phyloP scores from a whole-genome alignment of 805 yeast species.

The Pichia kluyveri region DNA sequence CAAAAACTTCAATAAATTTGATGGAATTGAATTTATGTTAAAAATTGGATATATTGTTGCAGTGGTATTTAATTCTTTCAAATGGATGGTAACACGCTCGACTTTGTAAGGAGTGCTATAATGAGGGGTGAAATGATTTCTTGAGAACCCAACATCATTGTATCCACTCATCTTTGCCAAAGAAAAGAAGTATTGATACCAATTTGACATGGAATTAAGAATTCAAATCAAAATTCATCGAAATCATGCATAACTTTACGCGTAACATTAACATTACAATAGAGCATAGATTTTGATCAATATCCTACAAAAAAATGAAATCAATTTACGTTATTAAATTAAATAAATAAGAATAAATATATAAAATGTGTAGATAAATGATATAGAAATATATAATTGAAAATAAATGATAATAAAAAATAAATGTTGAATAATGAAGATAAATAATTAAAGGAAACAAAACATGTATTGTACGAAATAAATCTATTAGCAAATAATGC shows the following conservation, averaged over 20 bases:
- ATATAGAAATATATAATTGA: not conserved
- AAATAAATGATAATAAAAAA: not conserved
- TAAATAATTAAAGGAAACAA: not conserved
- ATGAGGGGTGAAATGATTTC: conserved; percentile 25
- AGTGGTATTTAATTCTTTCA: conserved; percentile 83
- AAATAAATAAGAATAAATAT: not conserved
- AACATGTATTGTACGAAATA: not conserved
- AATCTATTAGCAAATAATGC: not conserved
- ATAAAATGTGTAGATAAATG: not conserved
- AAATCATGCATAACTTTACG: too few species aligned
- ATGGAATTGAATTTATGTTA: conserved; percentile 59
- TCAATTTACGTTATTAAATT: too few species aligned
- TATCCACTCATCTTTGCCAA: conserved; percentile 22
- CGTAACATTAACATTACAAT: too few species aligned
- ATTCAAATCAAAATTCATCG: too few species aligned
- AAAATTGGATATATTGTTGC: conserved; percentile 89
- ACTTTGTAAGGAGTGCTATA: conserved; percentile 25
- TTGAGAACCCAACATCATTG: conserved; percentile 22
- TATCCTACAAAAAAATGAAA: too few species aligned
- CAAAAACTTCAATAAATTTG: conserved; percentile 67
- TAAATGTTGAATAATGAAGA: not conserved
- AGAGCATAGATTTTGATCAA: too few species aligned
- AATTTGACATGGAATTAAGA: too few species aligned
- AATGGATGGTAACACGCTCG: conserved; percentile 64
- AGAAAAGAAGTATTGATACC: not conserved